Conservation (phyloP, 169 alveolate species). For the Plasmodium cynomolgi region DNA sequence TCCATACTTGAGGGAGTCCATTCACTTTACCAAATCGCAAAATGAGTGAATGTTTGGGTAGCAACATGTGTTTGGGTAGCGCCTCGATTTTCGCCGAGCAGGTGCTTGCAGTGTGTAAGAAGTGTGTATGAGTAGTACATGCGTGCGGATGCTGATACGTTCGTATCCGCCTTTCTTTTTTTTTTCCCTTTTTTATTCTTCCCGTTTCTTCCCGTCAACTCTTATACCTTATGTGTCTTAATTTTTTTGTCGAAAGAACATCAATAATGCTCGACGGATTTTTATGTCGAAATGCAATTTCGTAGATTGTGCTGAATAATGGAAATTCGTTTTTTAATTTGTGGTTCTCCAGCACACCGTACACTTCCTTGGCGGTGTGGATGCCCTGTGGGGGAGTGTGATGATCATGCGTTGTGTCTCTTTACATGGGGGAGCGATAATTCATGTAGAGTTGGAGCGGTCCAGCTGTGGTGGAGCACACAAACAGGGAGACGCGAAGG, state of each 20-base stretch:
- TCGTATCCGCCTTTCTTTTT: neutral
- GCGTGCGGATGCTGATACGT: neutral
- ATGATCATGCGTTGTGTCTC: neutral
- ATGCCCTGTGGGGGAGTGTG: constrained; percentile 15
- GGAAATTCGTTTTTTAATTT: constrained; percentile 52
- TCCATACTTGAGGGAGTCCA: constrained; percentile 90
- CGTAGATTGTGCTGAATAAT: constrained; percentile 44
- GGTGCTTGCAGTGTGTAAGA: neutral
- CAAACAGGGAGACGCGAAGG: neutral
- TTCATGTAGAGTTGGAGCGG: neutral
- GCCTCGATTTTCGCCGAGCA: neutral
- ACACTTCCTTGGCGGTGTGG: constrained; percentile 54
- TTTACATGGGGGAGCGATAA: neutral
- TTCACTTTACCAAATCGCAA: constrained; percentile 63
- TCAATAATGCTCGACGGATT: constrained; percentile 45
- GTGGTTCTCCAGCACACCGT: constrained; percentile 37
- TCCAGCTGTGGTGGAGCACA: neutral
- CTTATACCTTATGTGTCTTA: constrained; percentile 51
- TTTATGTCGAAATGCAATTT: constrained; percentile 45
- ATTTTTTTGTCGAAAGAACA: constrained; percentile 71
- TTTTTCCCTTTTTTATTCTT: neutral
- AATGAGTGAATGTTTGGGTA: constrained; percentile 20
- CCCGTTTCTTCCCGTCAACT: neutral
- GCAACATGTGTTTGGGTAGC: neutral
- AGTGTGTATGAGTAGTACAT: neutral